Conservation (phyloP, 78 protist genomes). For the Cavenderia fasciculata region DNA sequence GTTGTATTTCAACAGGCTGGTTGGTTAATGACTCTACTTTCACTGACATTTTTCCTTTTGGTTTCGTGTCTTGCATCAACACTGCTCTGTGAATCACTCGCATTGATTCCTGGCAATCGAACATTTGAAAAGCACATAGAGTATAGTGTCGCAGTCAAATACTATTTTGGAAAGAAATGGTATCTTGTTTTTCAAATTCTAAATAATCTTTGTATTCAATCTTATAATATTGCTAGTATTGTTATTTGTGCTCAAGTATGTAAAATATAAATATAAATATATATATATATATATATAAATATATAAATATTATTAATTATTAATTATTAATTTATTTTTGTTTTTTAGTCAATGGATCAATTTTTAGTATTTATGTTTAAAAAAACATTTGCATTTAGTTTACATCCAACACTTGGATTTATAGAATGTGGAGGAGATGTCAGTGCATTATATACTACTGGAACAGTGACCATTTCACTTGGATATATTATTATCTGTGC, state of each 20-base stretch:
- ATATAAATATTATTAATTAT: not conserved
- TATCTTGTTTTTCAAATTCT: constrained; percentile 37
- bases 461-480: constrained; percentile 1
- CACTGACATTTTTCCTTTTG: constrained; percentile 39
- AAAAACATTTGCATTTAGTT: constrained; percentile 17
- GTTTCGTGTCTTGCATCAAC: constrained; percentile 64
- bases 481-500: constrained; percentile 44
- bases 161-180: constrained; percentile 29
- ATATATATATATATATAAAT: no score
- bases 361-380: constrained; percentile 31
- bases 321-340: not conserved
- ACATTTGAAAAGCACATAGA: constrained; percentile 52
- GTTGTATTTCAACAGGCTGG: constrained; percentile 64
- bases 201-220: constrained; percentile 53
- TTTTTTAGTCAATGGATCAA: constrained; percentile 26
- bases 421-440: not conserved
- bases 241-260: constrained; percentile 50
- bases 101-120: constrained; percentile 57
- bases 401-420: constrained; percentile 8
- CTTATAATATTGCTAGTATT: constrained; percentile 41
- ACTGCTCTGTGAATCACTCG: constrained; percentile 44
- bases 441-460: not conserved
- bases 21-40: constrained; percentile 32
- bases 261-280: not conserved
- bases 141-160: constrained; percentile 34